A percentile compares a stretch with the other conserved stretches of the same genome.
These are phyloP conservation scores for Sugiyamaella sp. DNA, from an alignment of 1,139 yeast species.

Conservation along the genomic window DNA sequence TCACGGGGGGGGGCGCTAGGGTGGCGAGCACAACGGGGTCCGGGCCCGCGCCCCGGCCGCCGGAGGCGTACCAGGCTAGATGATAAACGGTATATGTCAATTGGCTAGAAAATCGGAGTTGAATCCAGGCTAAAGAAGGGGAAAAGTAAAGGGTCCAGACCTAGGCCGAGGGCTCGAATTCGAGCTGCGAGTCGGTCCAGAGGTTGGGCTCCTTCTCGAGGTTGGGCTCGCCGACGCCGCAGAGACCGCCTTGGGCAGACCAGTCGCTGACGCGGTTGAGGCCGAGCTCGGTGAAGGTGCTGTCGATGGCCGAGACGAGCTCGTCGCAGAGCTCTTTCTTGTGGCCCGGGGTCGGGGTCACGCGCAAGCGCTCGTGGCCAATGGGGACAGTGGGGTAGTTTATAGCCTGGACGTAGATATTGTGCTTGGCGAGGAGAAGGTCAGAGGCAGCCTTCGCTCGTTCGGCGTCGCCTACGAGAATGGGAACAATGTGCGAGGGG, in stretches of 20 bases:
- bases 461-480: conserved; percentile 90
- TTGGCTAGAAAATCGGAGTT: conserved; percentile 13
- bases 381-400: conserved; percentile 97
- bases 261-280: conserved; percentile 80
- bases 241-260: conserved; percentile 77
- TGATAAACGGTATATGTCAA: conserved; percentile 3
- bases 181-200: conserved; percentile 86
- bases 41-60: conserved; percentile 18
- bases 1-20: neutral
- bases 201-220: conserved; percentile 53
- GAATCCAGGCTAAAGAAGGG: conserved; percentile 13
- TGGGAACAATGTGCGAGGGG: conserved; percentile 96
- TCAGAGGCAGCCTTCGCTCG: conserved; percentile 92
- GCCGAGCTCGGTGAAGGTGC: conserved; percentile 72
- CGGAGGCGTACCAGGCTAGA: conserved; percentile 8
- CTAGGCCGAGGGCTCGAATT: conserved; percentile 34
- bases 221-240: conserved; percentile 71
- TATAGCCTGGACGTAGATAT: conserved; percentile 95
- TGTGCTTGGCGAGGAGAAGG: conserved; percentile 76
- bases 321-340: conserved; percentile 72
- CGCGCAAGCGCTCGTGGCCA: conserved; percentile 93
- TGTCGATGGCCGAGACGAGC: conserved; percentile 75
- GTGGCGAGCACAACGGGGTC: conserved; percentile 11
- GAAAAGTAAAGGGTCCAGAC: conserved; percentile 7
- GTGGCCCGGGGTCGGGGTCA: conserved; percentile 99